A percentile compares a stretch with the other conserved stretches of the same genome.
Conservation (phyloP, 2,329 filamentous ascomycete genomes). For the Colletotrichum sp. region DNA sequence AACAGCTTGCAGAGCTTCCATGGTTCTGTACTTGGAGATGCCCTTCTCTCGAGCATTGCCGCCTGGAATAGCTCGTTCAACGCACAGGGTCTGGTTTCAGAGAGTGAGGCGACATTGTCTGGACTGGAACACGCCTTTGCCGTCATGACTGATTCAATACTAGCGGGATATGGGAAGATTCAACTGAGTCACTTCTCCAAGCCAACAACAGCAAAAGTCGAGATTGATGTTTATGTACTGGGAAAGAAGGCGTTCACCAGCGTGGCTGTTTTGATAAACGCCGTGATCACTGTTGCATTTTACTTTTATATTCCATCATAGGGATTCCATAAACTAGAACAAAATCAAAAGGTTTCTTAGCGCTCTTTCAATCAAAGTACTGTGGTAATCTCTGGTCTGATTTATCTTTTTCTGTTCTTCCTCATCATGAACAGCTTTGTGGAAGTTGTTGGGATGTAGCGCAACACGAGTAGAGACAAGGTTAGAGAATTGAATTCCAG, state of each 20-base stretch:
- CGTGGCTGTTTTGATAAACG: neutral
- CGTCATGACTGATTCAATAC: slow-evolving; percentile 25
- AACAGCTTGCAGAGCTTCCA: slow-evolving; percentile 41
- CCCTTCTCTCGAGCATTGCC: slow-evolving; percentile 35
- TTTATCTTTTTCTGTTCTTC: no score
- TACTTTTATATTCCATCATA: neutral
- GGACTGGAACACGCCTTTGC: slow-evolving; percentile 22
- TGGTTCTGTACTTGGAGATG: slow-evolving; percentile 37
- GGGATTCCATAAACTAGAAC: neutral
- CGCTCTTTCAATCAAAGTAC: neutral
- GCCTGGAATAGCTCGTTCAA: slow-evolving; percentile 11
- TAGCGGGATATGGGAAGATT: slow-evolving; percentile 34
- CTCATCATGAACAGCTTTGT: neutral
- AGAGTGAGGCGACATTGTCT: neutral
- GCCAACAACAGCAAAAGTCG: slow-evolving; percentile 14
- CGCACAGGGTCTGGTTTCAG: neutral
- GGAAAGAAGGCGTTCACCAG: neutral
- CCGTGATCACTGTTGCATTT: neutral
- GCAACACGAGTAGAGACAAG: neutral
- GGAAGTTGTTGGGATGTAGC: neutral
- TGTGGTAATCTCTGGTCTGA: no score
- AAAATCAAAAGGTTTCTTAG: neutral
- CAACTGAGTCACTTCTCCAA: slow-evolving; percentile 29
- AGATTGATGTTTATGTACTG: slow-evolving; percentile 9
- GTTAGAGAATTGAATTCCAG: neutral